Conservation (phyloP, 2,329 filamentous ascomycete genomes). For the Nigrospora osmanthi region DNA sequence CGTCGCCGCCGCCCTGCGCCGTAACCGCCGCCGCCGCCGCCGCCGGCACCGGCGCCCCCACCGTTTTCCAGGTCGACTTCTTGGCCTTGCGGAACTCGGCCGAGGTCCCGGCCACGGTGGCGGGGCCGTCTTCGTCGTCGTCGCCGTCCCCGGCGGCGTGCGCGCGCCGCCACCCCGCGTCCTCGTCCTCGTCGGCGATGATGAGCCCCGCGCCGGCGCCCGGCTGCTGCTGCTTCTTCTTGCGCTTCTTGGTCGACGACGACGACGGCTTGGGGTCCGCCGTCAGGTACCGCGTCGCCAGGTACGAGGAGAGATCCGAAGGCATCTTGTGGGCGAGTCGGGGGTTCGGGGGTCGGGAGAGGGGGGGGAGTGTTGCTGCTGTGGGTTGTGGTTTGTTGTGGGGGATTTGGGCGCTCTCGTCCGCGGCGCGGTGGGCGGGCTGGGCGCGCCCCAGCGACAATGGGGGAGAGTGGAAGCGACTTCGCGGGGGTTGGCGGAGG, state of each 20-base stretch:
- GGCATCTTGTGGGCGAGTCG: slow-evolving; percentile 35
- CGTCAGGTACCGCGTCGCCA: slow-evolving; percentile 82
- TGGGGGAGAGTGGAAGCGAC: too few species aligned
- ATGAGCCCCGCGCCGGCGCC: slow-evolving; percentile 42
- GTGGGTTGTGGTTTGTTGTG: too few species aligned
- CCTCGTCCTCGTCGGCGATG: slow-evolving; percentile 60
- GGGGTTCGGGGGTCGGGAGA: not conserved
- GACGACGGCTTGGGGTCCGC: slow-evolving; percentile 41
- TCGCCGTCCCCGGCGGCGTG: slow-evolving; percentile 43
- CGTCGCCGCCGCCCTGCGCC: slow-evolving; percentile 13
- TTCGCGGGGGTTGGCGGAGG: too few species aligned
- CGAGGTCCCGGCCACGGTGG: slow-evolving; percentile 41
- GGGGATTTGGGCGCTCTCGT: too few species aligned
- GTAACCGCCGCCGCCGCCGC: slow-evolving; percentile 6
- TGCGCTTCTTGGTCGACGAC: slow-evolving; percentile 46
- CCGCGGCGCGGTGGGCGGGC: too few species aligned
- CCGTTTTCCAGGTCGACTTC: slow-evolving; percentile 71
- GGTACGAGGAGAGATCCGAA: slow-evolving; percentile 68
- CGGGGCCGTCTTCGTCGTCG: slow-evolving; percentile 43
- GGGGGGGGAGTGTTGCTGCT: not conserved
- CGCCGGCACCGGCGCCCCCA: slow-evolving; percentile 38
- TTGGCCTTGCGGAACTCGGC: slow-evolving; percentile 67
- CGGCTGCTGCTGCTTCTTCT: slow-evolving; percentile 28
- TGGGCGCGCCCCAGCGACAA: too few species aligned
- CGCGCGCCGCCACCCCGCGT: slow-evolving; percentile 41